Conservation (phyloP, 2,329 filamentous ascomycete species). For the Nannizziopsis arthrosporioides region DNA sequence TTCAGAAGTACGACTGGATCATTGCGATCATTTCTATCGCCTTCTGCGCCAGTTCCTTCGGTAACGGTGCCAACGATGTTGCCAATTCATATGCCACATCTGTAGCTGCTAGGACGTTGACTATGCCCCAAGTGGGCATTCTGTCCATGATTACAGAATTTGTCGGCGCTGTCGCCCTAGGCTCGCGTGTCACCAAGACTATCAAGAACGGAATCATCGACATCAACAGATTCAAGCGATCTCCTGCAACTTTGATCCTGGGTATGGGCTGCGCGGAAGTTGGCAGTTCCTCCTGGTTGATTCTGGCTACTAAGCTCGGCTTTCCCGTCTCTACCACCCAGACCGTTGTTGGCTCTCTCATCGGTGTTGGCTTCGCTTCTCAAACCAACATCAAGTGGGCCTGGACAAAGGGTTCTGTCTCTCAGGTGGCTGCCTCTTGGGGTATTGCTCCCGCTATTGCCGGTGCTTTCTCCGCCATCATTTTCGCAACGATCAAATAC, state of each 20-base stretch:
- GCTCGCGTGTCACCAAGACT: slow-evolving; percentile 35
- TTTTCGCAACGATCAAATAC: slow-evolving; percentile 42
- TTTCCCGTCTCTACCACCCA: slow-evolving; percentile 36
- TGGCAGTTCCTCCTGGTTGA: slow-evolving; percentile 30
- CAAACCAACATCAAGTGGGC: slow-evolving; percentile 29
- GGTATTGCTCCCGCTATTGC: slow-evolving; percentile 41
- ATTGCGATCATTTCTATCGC: slow-evolving; percentile 31
- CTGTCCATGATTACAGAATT: slow-evolving; percentile 42
- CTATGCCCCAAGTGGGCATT: slow-evolving; percentile 42
- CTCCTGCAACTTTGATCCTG: slow-evolving; percentile 30
- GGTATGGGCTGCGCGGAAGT: slow-evolving; percentile 30
- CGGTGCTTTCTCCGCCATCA: slow-evolving; percentile 37
- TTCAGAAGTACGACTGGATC: slow-evolving; percentile 30
- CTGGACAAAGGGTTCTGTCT: slow-evolving; percentile 36
- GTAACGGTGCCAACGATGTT: slow-evolving; percentile 40
- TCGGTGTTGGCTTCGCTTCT: slow-evolving; percentile 25
- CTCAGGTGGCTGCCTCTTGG: slow-evolving; percentile 40
- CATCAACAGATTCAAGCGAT: slow-evolving; percentile 27
- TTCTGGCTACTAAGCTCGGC: slow-evolving; percentile 26
- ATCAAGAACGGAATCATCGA: slow-evolving; percentile 37
- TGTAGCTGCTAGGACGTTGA: slow-evolving; percentile 42
- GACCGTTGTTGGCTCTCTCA: slow-evolving; percentile 30
- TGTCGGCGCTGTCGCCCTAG: slow-evolving; percentile 42
- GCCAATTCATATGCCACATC: slow-evolving; percentile 45
- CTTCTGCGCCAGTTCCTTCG: slow-evolving; percentile 27